phyloP scores from a whole-genome alignment of 139 green algal species.

The Pleodorina starrii region DNA sequence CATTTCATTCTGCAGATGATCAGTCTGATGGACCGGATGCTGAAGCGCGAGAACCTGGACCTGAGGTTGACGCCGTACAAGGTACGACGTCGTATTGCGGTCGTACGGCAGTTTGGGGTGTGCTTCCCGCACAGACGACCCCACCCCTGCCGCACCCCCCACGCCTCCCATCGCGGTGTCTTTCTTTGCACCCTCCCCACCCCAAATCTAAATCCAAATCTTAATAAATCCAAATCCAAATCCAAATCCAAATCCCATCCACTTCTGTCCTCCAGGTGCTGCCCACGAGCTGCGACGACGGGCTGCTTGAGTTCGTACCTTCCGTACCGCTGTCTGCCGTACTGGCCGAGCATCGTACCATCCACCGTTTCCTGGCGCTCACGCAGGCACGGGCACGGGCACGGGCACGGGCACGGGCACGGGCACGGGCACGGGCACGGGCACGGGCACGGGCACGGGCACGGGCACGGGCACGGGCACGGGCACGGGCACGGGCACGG shows the following conservation, averaged over 20 bases:
- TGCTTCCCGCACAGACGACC: too few species aligned
- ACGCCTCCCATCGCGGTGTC: too few species aligned
- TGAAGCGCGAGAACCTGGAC: slow-evolving; percentile 96
- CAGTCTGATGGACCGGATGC: slow-evolving; percentile 95
- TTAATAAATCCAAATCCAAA: too few species aligned
- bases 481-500: too few species aligned
- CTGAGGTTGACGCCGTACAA: slow-evolving; percentile 94
- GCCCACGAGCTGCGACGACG: slow-evolving; percentile 86
- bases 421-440: too few species aligned
- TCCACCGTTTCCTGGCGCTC: slow-evolving; percentile 85
- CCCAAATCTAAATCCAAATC: too few species aligned
- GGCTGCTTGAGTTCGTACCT: slow-evolving; percentile 96
- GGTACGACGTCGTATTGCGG: slow-evolving; percentile 54
- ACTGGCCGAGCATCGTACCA: slow-evolving; percentile 87
- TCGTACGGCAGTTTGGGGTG: neutral
- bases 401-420: too few species aligned
- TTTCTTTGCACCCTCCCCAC: neutral
- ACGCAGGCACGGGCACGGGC: slow-evolving; percentile 25
- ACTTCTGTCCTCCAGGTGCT: too few species aligned
- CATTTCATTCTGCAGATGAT: slow-evolving; percentile 92
- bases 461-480: too few species aligned
- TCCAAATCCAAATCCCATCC: too few species aligned
- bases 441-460: too few species aligned
- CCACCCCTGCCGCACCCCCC: neutral
- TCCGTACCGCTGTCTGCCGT: slow-evolving; percentile 81